phyloP scores from a whole-genome alignment of 2,329 filamentous ascomycete genomes.

The Pseudocercospora eumusae region DNA sequence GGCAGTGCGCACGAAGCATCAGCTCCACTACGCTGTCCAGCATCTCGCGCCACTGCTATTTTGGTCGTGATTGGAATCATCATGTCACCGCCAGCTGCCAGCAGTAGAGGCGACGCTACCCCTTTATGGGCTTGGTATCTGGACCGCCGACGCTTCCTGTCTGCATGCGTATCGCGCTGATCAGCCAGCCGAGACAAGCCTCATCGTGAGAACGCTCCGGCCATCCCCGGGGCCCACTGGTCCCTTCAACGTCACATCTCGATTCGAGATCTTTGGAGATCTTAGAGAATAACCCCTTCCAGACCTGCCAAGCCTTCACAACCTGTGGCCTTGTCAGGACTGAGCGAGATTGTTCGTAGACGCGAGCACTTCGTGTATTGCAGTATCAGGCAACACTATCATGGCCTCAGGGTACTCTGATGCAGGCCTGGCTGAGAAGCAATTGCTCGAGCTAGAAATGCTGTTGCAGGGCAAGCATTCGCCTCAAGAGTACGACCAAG shows the following conservation, averaged over 20 bases:
- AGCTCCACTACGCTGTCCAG: background rate
- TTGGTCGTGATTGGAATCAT: background rate
- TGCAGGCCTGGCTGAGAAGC: conserved; percentile 10
- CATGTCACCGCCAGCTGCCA: background rate
- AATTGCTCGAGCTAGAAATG: conserved; percentile 9
- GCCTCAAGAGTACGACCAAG: background rate
- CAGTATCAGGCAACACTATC: background rate
- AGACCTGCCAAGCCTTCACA: background rate
- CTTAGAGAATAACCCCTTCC: background rate
- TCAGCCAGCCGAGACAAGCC: background rate
- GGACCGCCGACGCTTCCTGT: background rate
- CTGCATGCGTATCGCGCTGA: background rate
- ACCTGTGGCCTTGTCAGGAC: background rate
- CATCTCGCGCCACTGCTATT: background rate
- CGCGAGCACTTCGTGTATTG: background rate
- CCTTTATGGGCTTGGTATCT: background rate
- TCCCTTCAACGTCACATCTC: background rate
- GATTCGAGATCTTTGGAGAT: background rate
- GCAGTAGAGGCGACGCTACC: background rate
- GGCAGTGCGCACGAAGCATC: background rate
- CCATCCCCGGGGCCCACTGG: background rate
- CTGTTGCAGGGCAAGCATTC: conserved; percentile 2
- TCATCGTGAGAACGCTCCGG: background rate
- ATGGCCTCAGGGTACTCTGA: conserved; percentile 2
- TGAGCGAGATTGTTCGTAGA: background rate